Evolutionary conservation across 176 grass and related monocot species (phyloP), one percentile per base, ranked within the genome.

Genomic region (Oryza rufipogon): DNA sequence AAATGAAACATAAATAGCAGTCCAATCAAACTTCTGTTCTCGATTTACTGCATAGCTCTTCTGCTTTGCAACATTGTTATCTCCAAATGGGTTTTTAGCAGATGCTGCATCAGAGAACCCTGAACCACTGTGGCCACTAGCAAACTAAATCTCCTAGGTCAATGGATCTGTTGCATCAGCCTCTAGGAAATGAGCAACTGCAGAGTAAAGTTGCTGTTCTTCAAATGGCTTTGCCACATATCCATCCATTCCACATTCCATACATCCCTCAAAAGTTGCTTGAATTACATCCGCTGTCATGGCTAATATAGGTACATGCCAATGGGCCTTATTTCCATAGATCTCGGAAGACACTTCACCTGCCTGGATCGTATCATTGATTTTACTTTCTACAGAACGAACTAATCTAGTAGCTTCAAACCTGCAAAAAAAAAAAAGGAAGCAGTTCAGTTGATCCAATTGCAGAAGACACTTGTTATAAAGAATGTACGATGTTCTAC

Each of bases 201-300:
- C 86, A 51, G 88, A 92, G 68, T 92, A 96, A 11, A 92, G 86
- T 49, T 91, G 90, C 22, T 89, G 78, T 76, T 92, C 88, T 83
- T 96, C 93, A 73, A 96, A 96, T 48, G 93, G 93, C 52, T 96
- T 96, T 30, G 90, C 82, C 41, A 95, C 93, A 77, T 92, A 95
- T 6, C 86, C 93, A 87, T 95, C 90, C 93, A 95, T 95, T 60
- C 90, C 93, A 38, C 93, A 89, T 64, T 87, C 58, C 25, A 89
- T 60, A 39, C 90, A 92, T 85, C 81, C 77, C 87, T 92, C 93
- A 80, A 87, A 87, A 52, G 88, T 96, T 20, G 93, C 93, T 80
- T 96, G 93, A 83, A 96, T 92, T 68, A 96, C 91, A 85, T 92
- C 93, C 12, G 91, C 93, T 70, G 93, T 96, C 90, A 96, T 92